Evolutionary conservation across 495 filamentous ascomycete genomes (phyloP).

Genomic region (Jackrogersella multiformis): DNA sequence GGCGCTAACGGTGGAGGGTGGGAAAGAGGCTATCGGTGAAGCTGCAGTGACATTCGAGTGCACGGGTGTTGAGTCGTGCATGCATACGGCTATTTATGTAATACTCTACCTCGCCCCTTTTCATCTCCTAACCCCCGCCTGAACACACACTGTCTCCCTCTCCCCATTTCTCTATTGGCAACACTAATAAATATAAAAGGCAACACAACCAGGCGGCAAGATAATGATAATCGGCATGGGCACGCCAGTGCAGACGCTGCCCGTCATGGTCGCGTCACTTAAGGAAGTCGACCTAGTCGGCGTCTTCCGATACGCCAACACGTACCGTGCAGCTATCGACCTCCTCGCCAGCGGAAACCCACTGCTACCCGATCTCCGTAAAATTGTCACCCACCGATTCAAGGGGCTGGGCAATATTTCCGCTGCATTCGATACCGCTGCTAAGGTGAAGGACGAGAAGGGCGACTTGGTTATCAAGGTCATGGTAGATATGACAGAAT

Average conservation of each 20-base stretch:
- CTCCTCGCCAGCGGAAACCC: constrained; percentile 67
- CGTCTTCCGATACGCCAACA: constrained; percentile 89
- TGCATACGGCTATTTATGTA: constrained; percentile 89
- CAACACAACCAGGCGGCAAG: constrained; percentile 78
- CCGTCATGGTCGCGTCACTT: constrained; percentile 83
- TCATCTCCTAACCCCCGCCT: background rate
- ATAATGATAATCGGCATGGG: constrained; percentile 96
- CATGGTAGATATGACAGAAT: constrained; percentile 56
- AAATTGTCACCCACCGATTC: constrained; percentile 78
- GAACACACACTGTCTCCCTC: too few relatives aligned
- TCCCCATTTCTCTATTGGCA: background rate
- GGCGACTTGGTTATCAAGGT: constrained; percentile 65
- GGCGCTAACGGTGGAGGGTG: constrained; percentile 46
- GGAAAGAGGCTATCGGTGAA: constrained; percentile 56
- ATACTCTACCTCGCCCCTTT: constrained; percentile 25
- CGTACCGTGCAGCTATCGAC: constrained; percentile 80
- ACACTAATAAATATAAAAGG: constrained; percentile 45
- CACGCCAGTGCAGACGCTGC: constrained; percentile 84
- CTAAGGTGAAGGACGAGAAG: constrained; percentile 60
- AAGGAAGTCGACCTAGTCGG: constrained; percentile 94
- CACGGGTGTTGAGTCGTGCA: constrained; percentile 85
- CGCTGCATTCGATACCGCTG: constrained; percentile 62
- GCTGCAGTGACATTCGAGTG: constrained; percentile 90
- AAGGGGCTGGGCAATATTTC: constrained; percentile 56
- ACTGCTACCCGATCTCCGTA: constrained; percentile 64